These are phyloP conservation scores for Marvania coccoides DNA, from an alignment of 139 green algal genomes.

Conservation along the genomic window DNA sequence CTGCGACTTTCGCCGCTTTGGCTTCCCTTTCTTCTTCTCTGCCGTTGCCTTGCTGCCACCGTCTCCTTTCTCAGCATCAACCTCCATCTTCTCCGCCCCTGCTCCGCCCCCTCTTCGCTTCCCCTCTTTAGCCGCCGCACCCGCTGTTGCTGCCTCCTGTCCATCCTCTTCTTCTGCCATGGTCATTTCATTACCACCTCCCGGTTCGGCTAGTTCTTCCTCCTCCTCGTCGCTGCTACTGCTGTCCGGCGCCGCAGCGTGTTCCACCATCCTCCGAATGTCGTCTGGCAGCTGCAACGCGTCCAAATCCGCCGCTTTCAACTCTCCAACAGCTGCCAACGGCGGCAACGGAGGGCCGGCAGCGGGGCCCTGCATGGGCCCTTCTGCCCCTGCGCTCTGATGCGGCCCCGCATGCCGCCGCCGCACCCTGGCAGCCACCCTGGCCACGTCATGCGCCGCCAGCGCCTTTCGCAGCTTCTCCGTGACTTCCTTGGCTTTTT, in stretches of 20 bases:
- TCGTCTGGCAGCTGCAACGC: conserved; percentile 1
- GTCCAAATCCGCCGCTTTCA: conserved; percentile 4
- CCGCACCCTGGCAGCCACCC: conserved; percentile 36
- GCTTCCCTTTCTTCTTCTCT: neutral
- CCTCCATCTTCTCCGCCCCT: neutral
- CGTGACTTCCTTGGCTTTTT: conserved; percentile 30
- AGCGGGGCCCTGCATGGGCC: too few relatives aligned
- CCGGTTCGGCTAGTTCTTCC: neutral
- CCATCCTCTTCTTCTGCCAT: neutral
- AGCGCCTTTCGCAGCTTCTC: conserved; percentile 41
- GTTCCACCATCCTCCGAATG: conserved; percentile 6
- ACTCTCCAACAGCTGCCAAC: neutral
- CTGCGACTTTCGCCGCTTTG: neutral
- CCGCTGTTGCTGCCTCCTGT: neutral
- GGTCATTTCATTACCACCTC: neutral
- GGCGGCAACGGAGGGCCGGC: too few relatives aligned
- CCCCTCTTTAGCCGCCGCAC: neutral
- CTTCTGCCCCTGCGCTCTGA: neutral
- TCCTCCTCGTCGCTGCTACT: conserved; percentile 1
- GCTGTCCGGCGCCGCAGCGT: neutral
- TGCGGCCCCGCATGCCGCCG: neutral
- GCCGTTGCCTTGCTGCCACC: neutral
- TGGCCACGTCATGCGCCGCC: conserved; percentile 42
- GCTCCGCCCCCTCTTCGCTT: neutral
- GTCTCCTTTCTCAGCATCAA: neutral